Evolutionary conservation across 2,329 filamentous ascomycete genomes (phyloP).

Genomic region (Fonsecaea pedrosoi): DNA sequence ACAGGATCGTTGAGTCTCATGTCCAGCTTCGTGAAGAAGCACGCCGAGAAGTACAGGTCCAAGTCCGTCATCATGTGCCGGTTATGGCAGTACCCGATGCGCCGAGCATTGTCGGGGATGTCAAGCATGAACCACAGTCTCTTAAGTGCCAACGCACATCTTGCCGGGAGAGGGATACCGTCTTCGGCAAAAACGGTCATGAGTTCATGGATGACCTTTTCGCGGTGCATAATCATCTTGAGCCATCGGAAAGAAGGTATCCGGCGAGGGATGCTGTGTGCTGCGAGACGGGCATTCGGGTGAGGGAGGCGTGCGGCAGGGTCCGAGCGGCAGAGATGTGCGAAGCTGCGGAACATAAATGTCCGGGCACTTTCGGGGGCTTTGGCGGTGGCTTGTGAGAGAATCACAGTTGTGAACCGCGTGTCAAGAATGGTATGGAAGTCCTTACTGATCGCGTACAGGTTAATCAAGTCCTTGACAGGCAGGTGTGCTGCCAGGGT

Average conservation of each 20-base stretch:
- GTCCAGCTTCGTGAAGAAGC: constrained; percentile 75
- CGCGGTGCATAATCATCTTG: constrained; percentile 67
- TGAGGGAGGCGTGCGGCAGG: constrained; percentile 56
- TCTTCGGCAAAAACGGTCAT: constrained; percentile 64
- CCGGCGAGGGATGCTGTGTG: constrained; percentile 50
- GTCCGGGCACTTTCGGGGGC: constrained; percentile 63
- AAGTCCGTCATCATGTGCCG: constrained; percentile 61
- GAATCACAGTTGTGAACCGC: constrained; percentile 65
- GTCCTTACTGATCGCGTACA: constrained; percentile 69
- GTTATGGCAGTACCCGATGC: constrained; percentile 63
- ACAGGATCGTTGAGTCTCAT: constrained; percentile 72
- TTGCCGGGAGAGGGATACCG: constrained; percentile 63
- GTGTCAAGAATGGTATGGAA: constrained; percentile 68
- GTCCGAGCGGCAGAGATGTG: constrained; percentile 64
- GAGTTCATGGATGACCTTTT: constrained; percentile 66
- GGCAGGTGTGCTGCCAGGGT: constrained; percentile 62
- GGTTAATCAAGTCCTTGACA: constrained; percentile 63
- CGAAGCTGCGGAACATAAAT: constrained; percentile 69
- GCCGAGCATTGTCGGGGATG: constrained; percentile 62
- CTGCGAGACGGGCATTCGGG: constrained; percentile 48
- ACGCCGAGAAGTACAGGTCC: constrained; percentile 67
- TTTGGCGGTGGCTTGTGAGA: constrained; percentile 60
- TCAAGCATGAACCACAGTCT: constrained; percentile 80
- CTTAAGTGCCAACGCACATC: constrained; percentile 58
- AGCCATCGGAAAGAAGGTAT: constrained; percentile 73